Conservation (phyloP, 2,329 filamentous ascomycete genomes). For the Fonsecaea nubica region DNA sequence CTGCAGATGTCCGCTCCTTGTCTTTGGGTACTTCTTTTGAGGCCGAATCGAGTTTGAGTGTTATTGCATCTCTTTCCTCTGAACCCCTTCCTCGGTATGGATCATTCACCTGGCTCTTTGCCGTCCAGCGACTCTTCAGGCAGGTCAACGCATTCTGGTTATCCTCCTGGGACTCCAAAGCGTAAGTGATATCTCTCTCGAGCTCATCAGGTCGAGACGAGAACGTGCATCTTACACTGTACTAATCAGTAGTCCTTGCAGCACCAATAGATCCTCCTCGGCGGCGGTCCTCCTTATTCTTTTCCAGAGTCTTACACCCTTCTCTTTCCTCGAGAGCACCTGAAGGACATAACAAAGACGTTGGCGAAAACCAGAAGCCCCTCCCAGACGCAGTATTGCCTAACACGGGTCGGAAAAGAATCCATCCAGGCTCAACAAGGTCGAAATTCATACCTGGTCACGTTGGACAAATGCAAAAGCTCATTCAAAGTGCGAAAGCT, state of each 20-base stretch:
- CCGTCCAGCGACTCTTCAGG: slow-evolving; percentile 31
- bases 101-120: slow-evolving; percentile 29
- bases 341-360: not conserved
- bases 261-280: slow-evolving; percentile 38
- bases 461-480: slow-evolving; percentile 38
- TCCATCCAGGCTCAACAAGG: slow-evolving; percentile 23
- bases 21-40: slow-evolving; percentile 10
- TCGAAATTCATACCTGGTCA: slow-evolving; percentile 35
- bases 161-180: slow-evolving; percentile 36
- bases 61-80: slow-evolving; percentile 19
- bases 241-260: slow-evolving; percentile 16
- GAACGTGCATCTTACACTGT: not conserved
- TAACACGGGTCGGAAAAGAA: slow-evolving; percentile 29
- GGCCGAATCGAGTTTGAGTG: slow-evolving; percentile 15
- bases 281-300: slow-evolving; percentile 38
- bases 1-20: slow-evolving; percentile 35
- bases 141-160: slow-evolving; percentile 28
- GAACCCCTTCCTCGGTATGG: slow-evolving; percentile 24
- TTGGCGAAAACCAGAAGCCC: slow-evolving; percentile 3
- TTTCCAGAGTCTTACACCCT: slow-evolving; percentile 33
- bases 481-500: slow-evolving; percentile 39
- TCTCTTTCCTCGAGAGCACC: slow-evolving; percentile 29
- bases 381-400: slow-evolving; percentile 14
- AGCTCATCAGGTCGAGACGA: not conserved
- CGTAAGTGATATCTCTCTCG: slow-evolving; percentile 27